Evolutionary conservation across 2,329 filamentous ascomycete species (phyloP).

Genomic region (Sporothrix brasiliensis): DNA sequence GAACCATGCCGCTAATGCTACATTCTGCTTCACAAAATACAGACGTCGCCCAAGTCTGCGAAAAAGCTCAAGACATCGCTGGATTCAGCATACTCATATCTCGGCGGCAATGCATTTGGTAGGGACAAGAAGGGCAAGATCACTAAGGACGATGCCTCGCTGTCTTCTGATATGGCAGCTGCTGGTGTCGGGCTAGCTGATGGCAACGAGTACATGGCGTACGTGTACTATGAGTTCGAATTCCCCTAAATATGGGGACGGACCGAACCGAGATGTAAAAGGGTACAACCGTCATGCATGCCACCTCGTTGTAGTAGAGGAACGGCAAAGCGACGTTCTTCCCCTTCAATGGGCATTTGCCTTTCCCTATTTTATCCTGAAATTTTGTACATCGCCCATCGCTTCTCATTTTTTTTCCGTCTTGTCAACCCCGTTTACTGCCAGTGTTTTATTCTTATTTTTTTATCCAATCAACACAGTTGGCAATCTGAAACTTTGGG

Average conservation of each 20-base stretch:
- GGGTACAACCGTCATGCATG: background rate
- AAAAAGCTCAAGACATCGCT: slow-evolving; percentile 79
- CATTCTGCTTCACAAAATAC: slow-evolving; percentile 8
- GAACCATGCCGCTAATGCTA: background rate
- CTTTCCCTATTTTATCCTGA: slow-evolving; percentile 14
- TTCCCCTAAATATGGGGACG: slow-evolving; percentile 52
- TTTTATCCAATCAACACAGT: background rate
- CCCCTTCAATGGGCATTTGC: background rate
- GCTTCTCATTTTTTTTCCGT: background rate
- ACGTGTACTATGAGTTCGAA: slow-evolving; percentile 96
- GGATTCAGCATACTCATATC: slow-evolving; percentile 83
- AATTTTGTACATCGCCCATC: background rate
- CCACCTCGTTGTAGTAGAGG: background rate
- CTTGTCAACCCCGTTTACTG: too few species aligned
- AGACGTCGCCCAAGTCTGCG: slow-evolving; percentile 81
- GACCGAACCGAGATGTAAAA: background rate
- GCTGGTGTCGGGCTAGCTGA: slow-evolving; percentile 69
- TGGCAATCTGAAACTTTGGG: background rate
- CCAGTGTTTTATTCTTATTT: background rate
- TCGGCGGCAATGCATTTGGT: slow-evolving; percentile 91
- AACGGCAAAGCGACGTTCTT: too few species aligned
- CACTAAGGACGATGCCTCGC: slow-evolving; percentile 81
- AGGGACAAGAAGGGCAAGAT: slow-evolving; percentile 91
- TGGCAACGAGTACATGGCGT: slow-evolving; percentile 86
- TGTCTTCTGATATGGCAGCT: slow-evolving; percentile 81